Conservation (phyloP, 257 asterid species). For the Coffea canephora region DNA sequence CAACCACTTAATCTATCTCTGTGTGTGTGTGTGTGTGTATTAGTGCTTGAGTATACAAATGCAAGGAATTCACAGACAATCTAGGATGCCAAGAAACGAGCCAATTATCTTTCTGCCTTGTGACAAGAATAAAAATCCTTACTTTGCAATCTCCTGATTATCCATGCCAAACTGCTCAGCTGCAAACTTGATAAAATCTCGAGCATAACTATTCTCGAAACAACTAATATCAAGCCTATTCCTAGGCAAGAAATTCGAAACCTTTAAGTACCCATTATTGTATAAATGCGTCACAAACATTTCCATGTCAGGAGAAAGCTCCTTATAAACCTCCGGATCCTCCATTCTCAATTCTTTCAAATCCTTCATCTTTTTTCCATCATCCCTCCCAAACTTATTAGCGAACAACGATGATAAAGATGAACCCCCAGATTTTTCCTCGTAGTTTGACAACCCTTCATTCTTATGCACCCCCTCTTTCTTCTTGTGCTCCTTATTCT, state of each 20-base stretch:
- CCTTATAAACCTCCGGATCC: conserved; percentile 39
- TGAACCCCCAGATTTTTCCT: conserved; percentile 6
- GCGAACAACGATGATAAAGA: conserved; percentile 38
- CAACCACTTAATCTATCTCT: too few species aligned
- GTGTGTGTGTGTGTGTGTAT: not conserved
- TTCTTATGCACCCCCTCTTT: conserved; percentile 5
- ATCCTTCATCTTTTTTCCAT: not conserved
- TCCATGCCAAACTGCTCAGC: conserved; percentile 65
- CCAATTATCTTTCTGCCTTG: not conserved
- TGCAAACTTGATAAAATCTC: conserved; percentile 52
- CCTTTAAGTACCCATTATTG: conserved; percentile 50
- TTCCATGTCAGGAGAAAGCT: conserved; percentile 69
- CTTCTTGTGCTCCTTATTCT: not conserved
- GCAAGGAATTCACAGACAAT: not conserved
- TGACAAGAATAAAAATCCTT: conserved; percentile 24
- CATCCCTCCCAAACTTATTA: conserved; percentile 12
- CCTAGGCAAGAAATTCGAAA: conserved; percentile 42
- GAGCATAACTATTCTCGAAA: conserved; percentile 54
- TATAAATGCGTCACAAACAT: conserved; percentile 46
- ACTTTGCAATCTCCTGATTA: conserved; percentile 70
- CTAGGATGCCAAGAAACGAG: not conserved
- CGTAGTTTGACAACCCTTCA: conserved; percentile 8
- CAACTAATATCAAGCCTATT: conserved; percentile 41
- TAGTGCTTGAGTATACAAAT: not conserved
- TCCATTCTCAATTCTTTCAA: conserved; percentile 18